Base-by-base conservation (phyloP, 352 stramenopile genomes). In the Saprolegnia diclina region DNA sequence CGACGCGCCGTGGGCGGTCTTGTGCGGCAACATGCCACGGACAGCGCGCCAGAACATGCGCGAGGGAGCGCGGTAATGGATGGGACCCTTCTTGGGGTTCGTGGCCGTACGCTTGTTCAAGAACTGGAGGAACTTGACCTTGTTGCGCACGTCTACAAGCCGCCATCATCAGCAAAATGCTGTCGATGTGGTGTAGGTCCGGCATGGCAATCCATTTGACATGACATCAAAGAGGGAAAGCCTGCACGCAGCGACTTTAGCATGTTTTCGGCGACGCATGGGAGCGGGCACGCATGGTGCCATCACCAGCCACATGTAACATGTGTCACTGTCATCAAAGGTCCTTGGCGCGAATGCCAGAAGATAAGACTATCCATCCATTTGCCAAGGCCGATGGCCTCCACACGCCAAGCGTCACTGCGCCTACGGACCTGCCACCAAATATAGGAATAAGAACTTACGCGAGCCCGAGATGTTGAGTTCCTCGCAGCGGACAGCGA, bases 11-110 rank as follows among this genome's bases (percentile, higher is more conserved):
- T 97, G 93, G 54, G 85, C 83, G 56, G 96, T 99, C 93, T 99
- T 99, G 84, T 99, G 97, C 62, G 98, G 94, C 68, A 99, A 82
- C 97, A 99, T 99, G 73, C 97, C 97, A 81, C 96, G 96, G 73
- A 99, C 85, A 56, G 87, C 90, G 65, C 84, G 83, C 85, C 84
- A 92, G 71, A 93, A 76, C 84, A 99, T 99, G 52, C 89, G 81
- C 71, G 96, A 96, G 56, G 97, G 97, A 29, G 90, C 86, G 78
- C 97, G 97, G 94, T 98, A 99, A 86, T 99, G 96, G 78, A 98
- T 95, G 59, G 97, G 97, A 73, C 97, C 97, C 74, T 91, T 85
- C 77, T 91, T 92, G 55, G 96, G 97, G 90, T 99, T 99, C 61
- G 97, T 99, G 78, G 97, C 98, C 74, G 94, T 98, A 79, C 90